Evolutionary conservation across 768 basidiomycete genomes (phyloP), one percentile per base, ranked within the genome.

Genomic region (Tricholoma flavovirens): DNA sequence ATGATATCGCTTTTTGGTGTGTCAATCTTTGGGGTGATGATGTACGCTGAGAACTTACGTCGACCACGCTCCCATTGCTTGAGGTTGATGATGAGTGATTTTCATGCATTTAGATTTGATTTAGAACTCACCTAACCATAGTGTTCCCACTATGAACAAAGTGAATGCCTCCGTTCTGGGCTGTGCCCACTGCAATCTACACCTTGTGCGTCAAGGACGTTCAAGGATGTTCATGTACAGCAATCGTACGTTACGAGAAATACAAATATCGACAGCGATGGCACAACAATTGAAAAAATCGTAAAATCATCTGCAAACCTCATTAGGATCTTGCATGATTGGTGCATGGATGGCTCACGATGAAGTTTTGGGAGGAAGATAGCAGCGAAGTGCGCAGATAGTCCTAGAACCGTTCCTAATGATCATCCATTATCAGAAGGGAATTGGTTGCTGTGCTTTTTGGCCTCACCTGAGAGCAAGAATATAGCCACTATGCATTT

Each of bases 31-130:
- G 36, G 24, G 26, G 26, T 30, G 22, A 30, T 2, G n/a, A 21
- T 15, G 24, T 42, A 43, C 5, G n/a, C 19, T 17, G 40, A 46
- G 15, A 42, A 61, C 82, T 68, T 68, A 90, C 87, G 78, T 77
- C 21, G 87, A 72, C 87, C 88, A 91, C 15, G 89, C 82, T 30
- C 78, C 88, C 82, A 87, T 81, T 21, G 84, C 89, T 90, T 64
- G 49, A 12, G 17, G 55, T 19, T 38, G 22, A 29, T 54, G 33
- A 60, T 53, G 46, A 57, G 21, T 53, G 32, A 55, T 43, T 30
- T 62, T 55, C 36, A 56, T 21, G 32, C 17, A 30, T 51, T 48
- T 49, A 30, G 40, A 40, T 24, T 24, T 56, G 40, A 40, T 24
- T 24, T 56, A 19, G 24, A n/a, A 70, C 83, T 59, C 65, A 87